A percentile compares a stretch with the other conserved stretches of the same genome.
Conservation (phyloP, 1,284 basidiomycete genomes). For the Ganoderma lingzhi region DNA sequence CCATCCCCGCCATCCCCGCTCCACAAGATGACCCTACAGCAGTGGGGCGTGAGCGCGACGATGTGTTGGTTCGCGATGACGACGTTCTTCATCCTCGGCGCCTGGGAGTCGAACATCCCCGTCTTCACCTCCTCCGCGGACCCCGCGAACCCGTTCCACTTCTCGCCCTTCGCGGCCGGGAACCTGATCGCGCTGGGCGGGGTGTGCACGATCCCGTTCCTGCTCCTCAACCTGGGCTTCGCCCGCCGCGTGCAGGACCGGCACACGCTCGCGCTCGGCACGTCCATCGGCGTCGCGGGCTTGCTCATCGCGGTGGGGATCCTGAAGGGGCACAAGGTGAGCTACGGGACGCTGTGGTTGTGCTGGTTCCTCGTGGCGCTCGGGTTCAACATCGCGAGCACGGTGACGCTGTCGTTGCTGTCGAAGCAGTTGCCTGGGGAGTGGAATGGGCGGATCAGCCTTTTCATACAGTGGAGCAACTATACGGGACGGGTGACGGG, state of each 20-base stretch:
- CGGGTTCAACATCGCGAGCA: slow-evolving; percentile 47
- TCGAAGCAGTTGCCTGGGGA: slow-evolving; percentile 70
- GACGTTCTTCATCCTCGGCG: slow-evolving; percentile 78
- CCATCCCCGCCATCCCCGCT: not conserved
- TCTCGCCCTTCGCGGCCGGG: slow-evolving; percentile 69
- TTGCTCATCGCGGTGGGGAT: slow-evolving; percentile 60
- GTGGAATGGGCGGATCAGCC: slow-evolving; percentile 64
- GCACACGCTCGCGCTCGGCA: slow-evolving; percentile 61
- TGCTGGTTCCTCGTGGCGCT: slow-evolving; percentile 75
- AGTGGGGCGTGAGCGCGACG: slow-evolving; percentile 61
- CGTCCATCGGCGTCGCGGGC: slow-evolving; percentile 54
- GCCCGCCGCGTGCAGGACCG: slow-evolving; percentile 69
- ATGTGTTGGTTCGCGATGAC: slow-evolving; percentile 82
- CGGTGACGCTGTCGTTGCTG: slow-evolving; percentile 38
- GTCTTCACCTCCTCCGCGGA: slow-evolving; percentile 58
- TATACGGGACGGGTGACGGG: slow-evolving; percentile 69
- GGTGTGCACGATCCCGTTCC: slow-evolving; percentile 68
- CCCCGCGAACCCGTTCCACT: slow-evolving; percentile 51
- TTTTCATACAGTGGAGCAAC: slow-evolving; percentile 75
- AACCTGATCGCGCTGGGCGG: slow-evolving; percentile 79
- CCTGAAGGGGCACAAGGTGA: slow-evolving; percentile 49
- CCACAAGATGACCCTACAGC: slow-evolving; percentile 30
- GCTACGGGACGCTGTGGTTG: slow-evolving; percentile 60
- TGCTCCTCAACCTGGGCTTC: slow-evolving; percentile 65
- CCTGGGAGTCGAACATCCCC: slow-evolving; percentile 78